These are phyloP conservation scores for Coprinopsis strossmayeri DNA, from an alignment of 768 basidiomycete genomes.

Conservation along the genomic window DNA sequence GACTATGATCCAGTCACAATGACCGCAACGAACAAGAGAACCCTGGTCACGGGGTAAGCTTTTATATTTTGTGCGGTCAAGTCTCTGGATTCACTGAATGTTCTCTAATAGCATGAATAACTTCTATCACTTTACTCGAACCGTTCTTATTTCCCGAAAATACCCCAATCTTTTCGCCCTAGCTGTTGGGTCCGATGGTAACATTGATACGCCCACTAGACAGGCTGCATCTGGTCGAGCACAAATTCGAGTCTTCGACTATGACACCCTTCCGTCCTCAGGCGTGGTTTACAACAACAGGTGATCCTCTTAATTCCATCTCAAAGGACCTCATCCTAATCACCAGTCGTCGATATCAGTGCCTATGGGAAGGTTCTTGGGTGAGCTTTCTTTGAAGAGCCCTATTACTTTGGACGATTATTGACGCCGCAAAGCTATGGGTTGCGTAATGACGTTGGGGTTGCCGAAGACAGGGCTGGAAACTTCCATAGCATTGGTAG, in stretches of 20 bases:
- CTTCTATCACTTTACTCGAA: constrained; percentile 11
- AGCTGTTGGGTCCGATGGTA: constrained; percentile 10
- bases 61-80: not conserved
- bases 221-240: constrained; percentile 8
- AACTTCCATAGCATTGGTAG: constrained; percentile 10
- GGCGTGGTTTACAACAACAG: not conserved
- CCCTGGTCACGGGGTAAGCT: constrained; percentile 11
- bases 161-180: constrained; percentile 9
- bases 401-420: no score
- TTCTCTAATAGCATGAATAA: constrained; percentile 9
- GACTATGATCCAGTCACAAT: constrained; percentile 12
- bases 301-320: not conserved
- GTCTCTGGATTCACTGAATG: not conserved
- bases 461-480: constrained; percentile 13
- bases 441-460: constrained; percentile 13
- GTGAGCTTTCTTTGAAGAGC: no score
- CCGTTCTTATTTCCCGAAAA: constrained; percentile 10
- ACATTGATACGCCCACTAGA: constrained; percentile 9
- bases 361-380: constrained; percentile 5
- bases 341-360: not conserved
- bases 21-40: constrained; percentile 11
- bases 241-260: constrained; percentile 11
- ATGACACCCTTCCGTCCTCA: not conserved
- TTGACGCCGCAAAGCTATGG: constrained; percentile 9
- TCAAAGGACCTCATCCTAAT: not conserved